phyloP scores from a whole-genome alignment of 441 rosid species.

The Adansonia gregorii region DNA sequence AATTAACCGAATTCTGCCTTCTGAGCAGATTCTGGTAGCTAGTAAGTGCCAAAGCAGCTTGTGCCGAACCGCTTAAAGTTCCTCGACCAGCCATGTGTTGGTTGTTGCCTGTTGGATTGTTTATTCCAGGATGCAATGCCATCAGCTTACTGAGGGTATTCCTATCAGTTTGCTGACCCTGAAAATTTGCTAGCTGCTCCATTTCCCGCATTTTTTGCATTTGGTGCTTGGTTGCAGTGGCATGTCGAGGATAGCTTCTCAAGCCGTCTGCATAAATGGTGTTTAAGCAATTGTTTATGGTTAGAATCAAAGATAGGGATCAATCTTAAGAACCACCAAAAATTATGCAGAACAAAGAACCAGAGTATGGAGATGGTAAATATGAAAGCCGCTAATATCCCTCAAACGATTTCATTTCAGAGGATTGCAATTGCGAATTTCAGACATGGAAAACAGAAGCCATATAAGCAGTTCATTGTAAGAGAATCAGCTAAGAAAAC shows the following conservation, averaged over 20 bases:
- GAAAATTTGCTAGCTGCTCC: slow-evolving; percentile 77
- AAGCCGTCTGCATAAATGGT: slow-evolving; percentile 71
- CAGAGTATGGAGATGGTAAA: not conserved
- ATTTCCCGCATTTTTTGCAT: slow-evolving; percentile 91
- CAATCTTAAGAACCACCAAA: not conserved
- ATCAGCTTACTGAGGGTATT: slow-evolving; percentile 80
- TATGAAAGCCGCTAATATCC: not conserved
- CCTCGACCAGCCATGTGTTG: slow-evolving; percentile 65
- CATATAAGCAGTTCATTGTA: not conserved
- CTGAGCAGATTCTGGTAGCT: slow-evolving; percentile 73
- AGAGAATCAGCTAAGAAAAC: not conserved
- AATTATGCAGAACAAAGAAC: not conserved
- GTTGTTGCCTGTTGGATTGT: slow-evolving; percentile 56
- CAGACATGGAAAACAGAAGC: not conserved
- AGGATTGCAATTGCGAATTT: not conserved
- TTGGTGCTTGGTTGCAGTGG: slow-evolving; percentile 61
- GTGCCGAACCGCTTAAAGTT: slow-evolving; percentile 74
- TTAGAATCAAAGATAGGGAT: slow-evolving; percentile 3
- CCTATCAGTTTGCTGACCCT: slow-evolving; percentile 82
- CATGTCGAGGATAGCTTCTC: slow-evolving; percentile 77
- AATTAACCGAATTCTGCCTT: slow-evolving; percentile 84
- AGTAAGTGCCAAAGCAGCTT: slow-evolving; percentile 76
- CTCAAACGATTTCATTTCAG: no score
- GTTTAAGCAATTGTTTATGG: slow-evolving; percentile 23
- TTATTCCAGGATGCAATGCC: slow-evolving; percentile 72